These are phyloP conservation scores for Saprolegnia parasitica DNA, from an alignment of 352 stramenopile species.

Conservation along the genomic window DNA sequence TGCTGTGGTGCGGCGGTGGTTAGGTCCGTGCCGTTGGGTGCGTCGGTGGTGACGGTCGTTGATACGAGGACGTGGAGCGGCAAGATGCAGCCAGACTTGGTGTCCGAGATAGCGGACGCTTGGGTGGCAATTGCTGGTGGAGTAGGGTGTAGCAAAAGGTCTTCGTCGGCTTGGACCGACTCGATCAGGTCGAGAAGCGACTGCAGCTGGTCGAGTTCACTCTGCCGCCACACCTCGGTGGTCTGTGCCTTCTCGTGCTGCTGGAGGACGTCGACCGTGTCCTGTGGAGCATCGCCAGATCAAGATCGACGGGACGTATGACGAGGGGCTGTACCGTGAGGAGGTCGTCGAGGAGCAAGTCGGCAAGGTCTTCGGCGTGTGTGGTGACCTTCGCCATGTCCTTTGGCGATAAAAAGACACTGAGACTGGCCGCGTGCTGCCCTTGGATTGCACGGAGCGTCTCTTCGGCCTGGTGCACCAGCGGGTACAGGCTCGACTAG, in stretches of 20 bases:
- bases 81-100: background rate
- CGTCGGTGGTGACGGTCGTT: background rate
- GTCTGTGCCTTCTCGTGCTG: background rate
- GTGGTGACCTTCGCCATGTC: background rate
- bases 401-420: constrained; percentile 17
- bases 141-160: no score
- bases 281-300: background rate
- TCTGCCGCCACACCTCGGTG: background rate
- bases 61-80: background rate
- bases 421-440: constrained; percentile 1
- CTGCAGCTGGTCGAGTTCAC: background rate
- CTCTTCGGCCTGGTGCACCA: constrained; percentile 24
- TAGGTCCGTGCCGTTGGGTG: no score
- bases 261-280: background rate
- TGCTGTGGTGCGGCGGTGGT: no score
- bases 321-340: background rate
- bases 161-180: constrained; percentile 4
- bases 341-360: constrained; percentile 26
- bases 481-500: constrained; percentile 23
- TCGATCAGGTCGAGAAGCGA: constrained; percentile 2
- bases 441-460: constrained; percentile 16
- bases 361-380: constrained; percentile 11
- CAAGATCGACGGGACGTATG: background rate
- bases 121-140: no score
- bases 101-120: no score